A percentile compares a stretch with the other conserved stretches of the same genome.
phyloP scores from a whole-genome alignment of 768 basidiomycete genomes.

The Coprinellus micaceus region DNA sequence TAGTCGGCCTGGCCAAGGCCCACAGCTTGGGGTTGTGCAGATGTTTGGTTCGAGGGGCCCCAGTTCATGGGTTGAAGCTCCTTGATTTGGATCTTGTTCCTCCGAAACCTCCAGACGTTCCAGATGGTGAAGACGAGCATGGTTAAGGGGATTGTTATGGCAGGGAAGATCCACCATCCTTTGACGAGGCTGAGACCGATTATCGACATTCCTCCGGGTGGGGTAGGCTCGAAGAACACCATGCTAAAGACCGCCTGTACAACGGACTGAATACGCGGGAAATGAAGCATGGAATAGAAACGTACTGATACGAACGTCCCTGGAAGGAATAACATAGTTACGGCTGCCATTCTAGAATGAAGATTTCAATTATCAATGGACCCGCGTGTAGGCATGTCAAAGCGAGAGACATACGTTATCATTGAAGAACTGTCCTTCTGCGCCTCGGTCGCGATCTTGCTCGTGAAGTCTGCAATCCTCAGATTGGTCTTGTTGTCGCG shows the following conservation, averaged over 20 bases:
- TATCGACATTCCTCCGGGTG: neutral
- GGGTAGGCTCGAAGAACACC: slow-evolving; percentile 19
- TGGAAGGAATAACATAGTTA: slow-evolving; percentile 26
- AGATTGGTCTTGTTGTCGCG: slow-evolving; percentile 19
- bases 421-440: slow-evolving; percentile 24
- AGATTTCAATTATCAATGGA: neutral
- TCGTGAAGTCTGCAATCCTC: slow-evolving; percentile 16
- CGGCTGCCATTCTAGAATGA: slow-evolving; percentile 20
- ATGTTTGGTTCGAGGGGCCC: no score
- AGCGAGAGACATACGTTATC: slow-evolving; percentile 19
- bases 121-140: slow-evolving; percentile 16
- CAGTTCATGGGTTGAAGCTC: neutral
- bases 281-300: neutral
- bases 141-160: slow-evolving; percentile 20
- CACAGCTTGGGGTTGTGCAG: no score
- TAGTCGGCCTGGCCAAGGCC: no score
- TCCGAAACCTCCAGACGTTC: slow-evolving; percentile 5
- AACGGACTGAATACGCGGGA: neutral
- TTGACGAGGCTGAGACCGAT: slow-evolving; percentile 8
- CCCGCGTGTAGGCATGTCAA: neutral
- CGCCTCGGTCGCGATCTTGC: slow-evolving; percentile 18
- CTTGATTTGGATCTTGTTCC: neutral
- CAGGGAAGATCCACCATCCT: slow-evolving; percentile 20
- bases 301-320: slow-evolving; percentile 23
- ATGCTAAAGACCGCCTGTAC: slow-evolving; percentile 22